phyloP scores from a whole-genome alignment of 1,284 basidiomycete species.

The Taiwanofungus camphoratus region DNA sequence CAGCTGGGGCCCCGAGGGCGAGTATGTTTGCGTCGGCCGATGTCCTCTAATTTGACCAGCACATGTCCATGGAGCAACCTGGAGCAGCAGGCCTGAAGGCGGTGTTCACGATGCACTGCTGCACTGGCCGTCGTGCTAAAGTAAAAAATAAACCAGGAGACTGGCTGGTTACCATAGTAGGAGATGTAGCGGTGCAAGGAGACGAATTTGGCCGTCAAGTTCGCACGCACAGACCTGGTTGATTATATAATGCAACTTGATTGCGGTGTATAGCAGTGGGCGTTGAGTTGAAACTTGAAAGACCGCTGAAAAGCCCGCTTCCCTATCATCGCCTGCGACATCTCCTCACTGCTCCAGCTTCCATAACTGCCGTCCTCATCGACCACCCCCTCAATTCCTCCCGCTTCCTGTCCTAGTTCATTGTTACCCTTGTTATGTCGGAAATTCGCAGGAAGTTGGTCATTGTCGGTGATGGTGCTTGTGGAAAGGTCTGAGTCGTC shows the following conservation, averaged over 20 bases:
- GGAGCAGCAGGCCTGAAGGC: too few species aligned
- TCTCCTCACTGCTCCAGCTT: constrained; percentile 14
- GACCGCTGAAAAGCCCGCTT: constrained; percentile 25
- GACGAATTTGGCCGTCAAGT: too few species aligned
- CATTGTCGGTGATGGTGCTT: constrained; percentile 56
- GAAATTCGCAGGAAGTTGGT: constrained; percentile 51
- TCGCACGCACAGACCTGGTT: constrained; percentile 23
- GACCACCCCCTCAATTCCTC: constrained; percentile 12
- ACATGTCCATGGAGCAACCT: too few species aligned
- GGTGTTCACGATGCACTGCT: too few species aligned
- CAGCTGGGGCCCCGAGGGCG: constrained; percentile 46
- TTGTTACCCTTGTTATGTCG: constrained; percentile 28
- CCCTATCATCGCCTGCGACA: constrained; percentile 24
- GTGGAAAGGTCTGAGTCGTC: constrained; percentile 40
- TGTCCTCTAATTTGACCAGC: constrained; percentile 13
- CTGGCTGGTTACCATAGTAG: too few species aligned
- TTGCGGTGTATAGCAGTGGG: constrained; percentile 26
- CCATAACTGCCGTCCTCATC: constrained; percentile 15
- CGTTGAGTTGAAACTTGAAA: constrained; percentile 19
- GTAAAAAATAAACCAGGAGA: too few species aligned
- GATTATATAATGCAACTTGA: constrained; percentile 18
- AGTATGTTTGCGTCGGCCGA: constrained; percentile 38
- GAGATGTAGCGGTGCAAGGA: too few species aligned
- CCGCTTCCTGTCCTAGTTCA: constrained; percentile 12
- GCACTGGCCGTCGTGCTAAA: too few species aligned